A percentile compares a stretch with the other conserved stretches of the same genome.
phyloP scores from a whole-genome alignment of 805 yeast genomes.

The Gaillardinia entomophila region DNA sequence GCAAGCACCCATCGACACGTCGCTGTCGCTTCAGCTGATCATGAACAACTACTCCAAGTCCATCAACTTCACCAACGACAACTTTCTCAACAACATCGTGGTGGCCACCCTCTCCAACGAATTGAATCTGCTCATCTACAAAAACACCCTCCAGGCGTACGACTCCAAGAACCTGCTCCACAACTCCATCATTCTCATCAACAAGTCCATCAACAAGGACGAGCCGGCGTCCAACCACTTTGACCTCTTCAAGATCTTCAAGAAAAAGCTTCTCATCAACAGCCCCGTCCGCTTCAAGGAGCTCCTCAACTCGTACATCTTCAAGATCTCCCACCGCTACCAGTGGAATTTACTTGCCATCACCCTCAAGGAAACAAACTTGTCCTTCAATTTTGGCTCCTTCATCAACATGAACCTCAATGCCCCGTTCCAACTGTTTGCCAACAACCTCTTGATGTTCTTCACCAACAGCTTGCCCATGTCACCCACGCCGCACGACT shows the following conservation, averaged over 20 bases:
- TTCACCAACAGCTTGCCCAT: slow-evolving; percentile 4
- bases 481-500: not conserved
- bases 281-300: slow-evolving; percentile 49
- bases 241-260: slow-evolving; percentile 36
- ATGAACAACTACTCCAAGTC: slow-evolving; percentile 23
- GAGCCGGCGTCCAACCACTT: slow-evolving; percentile 5
- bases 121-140: slow-evolving; percentile 16
- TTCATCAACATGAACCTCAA: slow-evolving; percentile 10
- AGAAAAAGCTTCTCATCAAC: slow-evolving; percentile 43
- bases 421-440: slow-evolving; percentile 8
- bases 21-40: slow-evolving; percentile 3
- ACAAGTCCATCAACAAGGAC: slow-evolving; percentile 28
- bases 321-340: slow-evolving; percentile 30
- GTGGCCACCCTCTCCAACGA: slow-evolving; percentile 31
- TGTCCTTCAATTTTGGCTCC: slow-evolving; percentile 10
- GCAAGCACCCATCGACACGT: slow-evolving; percentile 35
- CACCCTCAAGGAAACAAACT: slow-evolving; percentile 44
- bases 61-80: slow-evolving; percentile 12
- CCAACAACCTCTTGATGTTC: slow-evolving; percentile 11
- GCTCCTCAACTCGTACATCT: slow-evolving; percentile 42
- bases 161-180: slow-evolving; percentile 41
- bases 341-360: slow-evolving; percentile 42
- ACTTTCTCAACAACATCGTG: slow-evolving; percentile 20
- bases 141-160: slow-evolving; percentile 17
- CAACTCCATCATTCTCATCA: slow-evolving; percentile 48